Conservation (phyloP, 129 eudicot species). For the Saposhnikovia divaricata region DNA sequence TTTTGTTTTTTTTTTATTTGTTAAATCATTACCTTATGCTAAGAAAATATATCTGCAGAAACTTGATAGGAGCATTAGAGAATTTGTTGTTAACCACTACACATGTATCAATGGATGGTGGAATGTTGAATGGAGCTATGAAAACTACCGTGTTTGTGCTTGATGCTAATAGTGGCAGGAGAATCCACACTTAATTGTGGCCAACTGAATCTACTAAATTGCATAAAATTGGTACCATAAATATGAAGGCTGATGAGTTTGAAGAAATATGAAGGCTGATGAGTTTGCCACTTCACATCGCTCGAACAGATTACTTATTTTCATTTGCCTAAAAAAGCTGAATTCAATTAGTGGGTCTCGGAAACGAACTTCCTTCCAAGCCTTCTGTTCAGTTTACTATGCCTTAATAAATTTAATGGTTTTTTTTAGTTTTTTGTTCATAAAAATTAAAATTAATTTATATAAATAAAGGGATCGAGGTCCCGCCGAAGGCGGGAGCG, state of each 20-base stretch:
- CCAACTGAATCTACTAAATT: slow-evolving; percentile 23
- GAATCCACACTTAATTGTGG: slow-evolving; percentile 39
- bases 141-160: slow-evolving; percentile 65
- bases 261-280: no score
- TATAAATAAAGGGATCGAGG: no score
- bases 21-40: background rate
- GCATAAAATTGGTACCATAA: slow-evolving; percentile 12
- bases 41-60: slow-evolving; percentile 31
- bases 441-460: no score
- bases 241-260: slow-evolving; percentile 32
- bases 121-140: slow-evolving; percentile 71
- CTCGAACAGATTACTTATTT: slow-evolving; percentile 73
- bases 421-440: no score
- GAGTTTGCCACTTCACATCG: slow-evolving; percentile 55
- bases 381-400: slow-evolving; percentile 38
- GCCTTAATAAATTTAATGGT: no score
- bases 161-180: slow-evolving; percentile 66
- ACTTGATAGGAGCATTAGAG: slow-evolving; percentile 49
- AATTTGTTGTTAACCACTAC: slow-evolving; percentile 68
- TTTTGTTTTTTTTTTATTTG: background rate
- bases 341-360: slow-evolving; percentile 32
- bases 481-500: no score
- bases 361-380: slow-evolving; percentile 29
- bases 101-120: slow-evolving; percentile 76
- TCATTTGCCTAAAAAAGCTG: slow-evolving; percentile 51